Base-by-base conservation (phyloP, 305 asterid genomes). In the Stenogyne calaminthoides region DNA sequence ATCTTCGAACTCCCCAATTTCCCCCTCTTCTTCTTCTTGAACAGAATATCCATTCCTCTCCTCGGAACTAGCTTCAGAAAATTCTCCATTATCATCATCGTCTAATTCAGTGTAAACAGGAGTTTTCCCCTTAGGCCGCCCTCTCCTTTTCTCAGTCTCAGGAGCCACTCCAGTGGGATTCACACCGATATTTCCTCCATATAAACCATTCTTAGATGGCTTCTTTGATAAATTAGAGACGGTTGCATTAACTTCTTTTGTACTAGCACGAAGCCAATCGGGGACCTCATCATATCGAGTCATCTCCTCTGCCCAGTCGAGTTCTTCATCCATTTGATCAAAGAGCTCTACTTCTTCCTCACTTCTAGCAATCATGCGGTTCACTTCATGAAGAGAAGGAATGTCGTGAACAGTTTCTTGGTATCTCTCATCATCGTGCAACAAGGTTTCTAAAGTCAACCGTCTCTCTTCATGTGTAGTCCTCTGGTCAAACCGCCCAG, bases 381-480 rank as follows among this genome's bases (percentile, higher is more conserved):
- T 95, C 71, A 95, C 99, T 78, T 95, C 96, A 64, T 86, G 98
- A 77, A 95, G 97, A 57, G 98, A 89, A 54, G 99, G 99, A 73
- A 95, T 97, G 52, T 95, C 97, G 49, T 95, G 99, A 71, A 95
- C 82, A 15, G 97, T 95, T 81, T 95, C 97, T 78, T 95, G 99
- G 82, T 89, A 93, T 77, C 99, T 84, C 84, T 95, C 99, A 56
- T 95, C 99, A 56, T 95, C 99, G 77, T 91, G 99, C 88, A 95
- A 85, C 72, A 95, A 72, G 15, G 97, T 91, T 84, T 95, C 99
- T 73, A 95, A 83, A 57, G 99, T 95, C 84, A 91, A 51, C 64
- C 99, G 95, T 20, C 99, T 82, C 93, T 95, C 99, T 82, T 95
- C 99, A 77, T 95, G 99, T 29, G 99, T 95, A 36, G 99, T 95